Percentiles rank a stretch among this genome's conserved stretches.
phyloP scores from a whole-genome alignment of 129 eudicot genomes.

The Heracleum sosnowskyi region DNA sequence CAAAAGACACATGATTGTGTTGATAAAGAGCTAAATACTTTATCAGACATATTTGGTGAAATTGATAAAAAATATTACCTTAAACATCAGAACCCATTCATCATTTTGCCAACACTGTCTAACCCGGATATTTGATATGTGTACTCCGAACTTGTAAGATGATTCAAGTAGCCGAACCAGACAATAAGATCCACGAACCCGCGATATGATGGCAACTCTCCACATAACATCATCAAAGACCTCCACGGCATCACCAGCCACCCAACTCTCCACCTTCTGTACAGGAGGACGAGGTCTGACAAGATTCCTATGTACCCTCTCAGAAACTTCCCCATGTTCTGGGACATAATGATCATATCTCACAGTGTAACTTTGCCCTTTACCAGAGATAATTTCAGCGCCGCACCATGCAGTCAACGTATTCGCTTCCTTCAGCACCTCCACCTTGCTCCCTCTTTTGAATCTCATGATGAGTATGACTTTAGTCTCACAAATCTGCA shows the following conservation, averaged over 20 bases:
- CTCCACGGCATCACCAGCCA: slow-evolving; percentile 45
- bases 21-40: neutral
- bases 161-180: slow-evolving; percentile 30
- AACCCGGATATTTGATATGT: slow-evolving; percentile 22
- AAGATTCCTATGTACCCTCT: slow-evolving; percentile 38
- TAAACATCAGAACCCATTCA: slow-evolving; percentile 33
- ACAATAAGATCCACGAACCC: slow-evolving; percentile 27
- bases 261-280: slow-evolving; percentile 21
- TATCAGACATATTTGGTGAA: neutral
- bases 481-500: neutral
- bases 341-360: slow-evolving; percentile 29
- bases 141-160: slow-evolving; percentile 21
- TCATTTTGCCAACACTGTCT: slow-evolving; percentile 40
- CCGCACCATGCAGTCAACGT: slow-evolving; percentile 31
- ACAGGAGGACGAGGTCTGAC: slow-evolving; percentile 43
- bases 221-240: slow-evolving; percentile 46
- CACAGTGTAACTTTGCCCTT: slow-evolving; percentile 40
- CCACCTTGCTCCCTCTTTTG: slow-evolving; percentile 45
- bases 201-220: slow-evolving; percentile 38
- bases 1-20: neutral
- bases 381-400: slow-evolving; percentile 46
- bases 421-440: slow-evolving; percentile 41
- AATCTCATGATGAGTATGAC: slow-evolving; percentile 37
- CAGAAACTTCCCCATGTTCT: slow-evolving; percentile 8
- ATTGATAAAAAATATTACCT: slow-evolving; percentile 17